A percentile compares a stretch with the other conserved stretches of the same genome.
Evolutionary conservation across 2,329 filamentous ascomycete species (phyloP).

Genomic region (Bimuria novae-zelandiae): DNA sequence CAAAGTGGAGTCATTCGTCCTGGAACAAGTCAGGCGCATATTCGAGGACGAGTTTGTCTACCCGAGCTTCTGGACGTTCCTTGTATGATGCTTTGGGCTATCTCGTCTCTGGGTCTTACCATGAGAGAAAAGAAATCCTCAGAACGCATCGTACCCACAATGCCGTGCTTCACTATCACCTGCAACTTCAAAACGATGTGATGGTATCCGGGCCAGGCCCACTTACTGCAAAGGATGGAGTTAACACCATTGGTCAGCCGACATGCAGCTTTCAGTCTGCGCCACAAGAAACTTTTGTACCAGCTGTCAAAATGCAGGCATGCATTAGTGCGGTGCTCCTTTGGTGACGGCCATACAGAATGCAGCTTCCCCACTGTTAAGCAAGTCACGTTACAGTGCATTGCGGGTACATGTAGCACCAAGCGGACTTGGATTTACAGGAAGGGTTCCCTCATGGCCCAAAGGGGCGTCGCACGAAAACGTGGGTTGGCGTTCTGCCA

Average conservation of each 20-base stretch:
- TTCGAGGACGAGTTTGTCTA: conserved; percentile 99
- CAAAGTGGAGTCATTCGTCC: conserved; percentile 96
- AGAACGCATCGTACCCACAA: conserved; percentile 11
- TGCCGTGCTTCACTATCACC: conserved; percentile 15
- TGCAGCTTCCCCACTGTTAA: conserved; percentile 24
- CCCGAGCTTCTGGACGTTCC: conserved; percentile 97
- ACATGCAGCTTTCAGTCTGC: conserved; percentile 26
- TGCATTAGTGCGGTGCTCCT: conserved; percentile 24
- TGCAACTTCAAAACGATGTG: conserved; percentile 17
- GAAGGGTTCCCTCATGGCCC: conserved; percentile 24
- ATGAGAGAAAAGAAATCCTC: conserved; percentile 14
- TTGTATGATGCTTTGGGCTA: conserved; percentile 62
- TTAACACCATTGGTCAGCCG: conserved; percentile 20
- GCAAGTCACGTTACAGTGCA: conserved; percentile 40
- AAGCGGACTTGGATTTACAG: conserved; percentile 22
- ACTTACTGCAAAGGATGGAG: conserved; percentile 22
- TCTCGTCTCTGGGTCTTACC: conserved; percentile 1
- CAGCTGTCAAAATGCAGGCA: conserved; percentile 38
- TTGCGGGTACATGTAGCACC: conserved; percentile 33
- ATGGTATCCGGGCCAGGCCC: conserved; percentile 13
- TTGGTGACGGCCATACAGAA: conserved; percentile 30
- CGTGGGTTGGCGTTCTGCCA: conserved; percentile 36
- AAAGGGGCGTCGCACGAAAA: conserved; percentile 30
- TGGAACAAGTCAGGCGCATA: conserved; percentile 94
- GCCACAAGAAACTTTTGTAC: conserved; percentile 23